Conservation (phyloP, 768 basidiomycete species). For the Trametopsis cervina region DNA sequence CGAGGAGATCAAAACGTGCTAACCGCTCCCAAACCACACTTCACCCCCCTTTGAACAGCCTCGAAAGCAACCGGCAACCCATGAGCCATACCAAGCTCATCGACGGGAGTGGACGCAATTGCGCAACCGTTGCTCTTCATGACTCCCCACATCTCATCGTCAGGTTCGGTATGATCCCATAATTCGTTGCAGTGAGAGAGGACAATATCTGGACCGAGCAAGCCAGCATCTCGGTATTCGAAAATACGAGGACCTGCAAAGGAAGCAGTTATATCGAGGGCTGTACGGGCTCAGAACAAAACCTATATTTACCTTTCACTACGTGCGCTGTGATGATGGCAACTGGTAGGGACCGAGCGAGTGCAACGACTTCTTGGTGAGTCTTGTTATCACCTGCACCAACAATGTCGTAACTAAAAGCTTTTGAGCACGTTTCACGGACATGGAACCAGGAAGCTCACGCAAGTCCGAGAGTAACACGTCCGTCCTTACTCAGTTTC, state of each 20-base stretch:
- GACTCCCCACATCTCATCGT: conserved; percentile 23
- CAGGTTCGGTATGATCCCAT: conserved; percentile 15
- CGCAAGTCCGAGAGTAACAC: conserved; percentile 25
- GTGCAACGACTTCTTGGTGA: conserved; percentile 18
- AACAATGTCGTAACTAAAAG: conserved; percentile 19
- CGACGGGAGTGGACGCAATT: conserved; percentile 23
- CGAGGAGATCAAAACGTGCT: conserved; percentile 1
- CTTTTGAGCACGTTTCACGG: too few species aligned
- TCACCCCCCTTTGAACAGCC: conserved; percentile 23
- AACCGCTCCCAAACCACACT: conserved; percentile 24
- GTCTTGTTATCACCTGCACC: conserved; percentile 9
- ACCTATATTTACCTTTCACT: conserved; percentile 16
- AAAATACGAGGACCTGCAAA: conserved; percentile 16
- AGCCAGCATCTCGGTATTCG: conserved; percentile 19
- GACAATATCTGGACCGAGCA: conserved; percentile 23
- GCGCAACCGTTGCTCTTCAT: conserved; percentile 21
- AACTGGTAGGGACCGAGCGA: conserved; percentile 17
- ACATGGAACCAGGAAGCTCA: conserved; percentile 6
- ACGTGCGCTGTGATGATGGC: conserved; percentile 22
- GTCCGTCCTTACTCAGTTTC: conserved; percentile 18
- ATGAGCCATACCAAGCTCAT: conserved; percentile 28
- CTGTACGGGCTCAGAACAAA: too few species aligned
- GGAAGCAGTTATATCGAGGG: too few species aligned
- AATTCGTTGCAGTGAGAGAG: conserved; percentile 25
- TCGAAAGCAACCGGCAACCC: conserved; percentile 24